phyloP scores from a whole-genome alignment of 1,139 yeast species.

The Ashbya aceris region DNA sequence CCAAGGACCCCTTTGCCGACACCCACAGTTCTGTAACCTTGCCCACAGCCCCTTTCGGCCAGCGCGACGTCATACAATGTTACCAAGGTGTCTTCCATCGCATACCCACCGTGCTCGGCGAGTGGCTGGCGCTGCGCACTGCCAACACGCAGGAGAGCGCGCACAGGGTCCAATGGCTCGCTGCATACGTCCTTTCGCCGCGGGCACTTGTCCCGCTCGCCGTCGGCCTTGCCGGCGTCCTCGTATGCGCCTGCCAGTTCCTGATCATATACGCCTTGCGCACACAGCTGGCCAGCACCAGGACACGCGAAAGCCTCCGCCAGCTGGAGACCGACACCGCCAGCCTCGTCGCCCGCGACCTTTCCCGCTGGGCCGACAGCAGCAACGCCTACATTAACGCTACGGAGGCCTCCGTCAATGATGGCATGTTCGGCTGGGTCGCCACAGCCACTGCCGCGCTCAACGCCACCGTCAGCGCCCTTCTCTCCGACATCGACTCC shows the following conservation, averaged over 20 bases:
- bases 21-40: background rate
- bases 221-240: slow-evolving; percentile 41
- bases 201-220: slow-evolving; percentile 38
- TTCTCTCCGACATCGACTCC: slow-evolving; percentile 43
- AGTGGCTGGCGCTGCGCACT: slow-evolving; percentile 7
- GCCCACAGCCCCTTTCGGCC: background rate
- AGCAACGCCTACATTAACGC: slow-evolving; percentile 40
- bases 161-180: slow-evolving; percentile 37
- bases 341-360: slow-evolving; percentile 11
- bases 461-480: slow-evolving; percentile 44
- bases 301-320: slow-evolving; percentile 6
- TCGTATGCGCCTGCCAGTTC: slow-evolving; percentile 41
- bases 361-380: slow-evolving; percentile 39
- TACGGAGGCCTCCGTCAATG: slow-evolving; percentile 45
- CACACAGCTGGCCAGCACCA: slow-evolving; percentile 11
- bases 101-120: slow-evolving; percentile 18
- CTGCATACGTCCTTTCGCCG: slow-evolving; percentile 42
- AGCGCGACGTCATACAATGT: slow-evolving; percentile 24
- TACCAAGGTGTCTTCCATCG: slow-evolving; percentile 28
- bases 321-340: slow-evolving; percentile 41
- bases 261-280: slow-evolving; percentile 31
- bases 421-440: slow-evolving; percentile 59
- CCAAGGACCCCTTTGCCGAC: slow-evolving; percentile 7
- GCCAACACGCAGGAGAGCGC: slow-evolving; percentile 9
- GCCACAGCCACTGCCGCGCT: slow-evolving; percentile 44